Evolutionary conservation across 345 rosid species (phyloP).

Genomic region (Trapa incisa): DNA sequence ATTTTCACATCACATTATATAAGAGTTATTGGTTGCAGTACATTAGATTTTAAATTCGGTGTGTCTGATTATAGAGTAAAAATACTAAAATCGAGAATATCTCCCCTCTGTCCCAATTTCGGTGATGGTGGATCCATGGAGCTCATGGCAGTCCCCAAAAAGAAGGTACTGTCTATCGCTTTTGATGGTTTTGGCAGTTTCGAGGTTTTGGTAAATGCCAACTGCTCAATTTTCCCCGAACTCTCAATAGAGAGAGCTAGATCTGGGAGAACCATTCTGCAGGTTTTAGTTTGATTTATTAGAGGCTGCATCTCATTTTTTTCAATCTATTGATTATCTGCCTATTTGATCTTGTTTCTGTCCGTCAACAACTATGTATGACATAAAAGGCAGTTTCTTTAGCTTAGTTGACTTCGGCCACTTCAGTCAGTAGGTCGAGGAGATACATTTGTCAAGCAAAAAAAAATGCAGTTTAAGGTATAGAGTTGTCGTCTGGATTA

Average conservation of each 20-base stretch:
- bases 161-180: conserved; percentile 28
- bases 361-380: neutral
- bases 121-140: conserved; percentile 52
- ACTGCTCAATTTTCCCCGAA: neutral
- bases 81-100: conserved; percentile 15
- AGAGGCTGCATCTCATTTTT: neutral
- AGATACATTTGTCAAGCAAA: neutral
- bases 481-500: neutral
- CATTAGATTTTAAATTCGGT: no score
- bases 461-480: neutral
- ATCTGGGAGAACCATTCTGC: neutral
- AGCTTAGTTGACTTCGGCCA: neutral
- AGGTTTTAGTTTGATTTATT: neutral
- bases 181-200: neutral
- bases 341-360: neutral
- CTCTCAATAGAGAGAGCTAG: neutral
- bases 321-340: neutral
- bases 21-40: no score
- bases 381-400: neutral
- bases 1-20: no score
- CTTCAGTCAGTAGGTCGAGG: neutral
- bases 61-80: no score
- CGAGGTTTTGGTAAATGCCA: conserved; percentile 1
- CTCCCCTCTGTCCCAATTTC: conserved; percentile 23
- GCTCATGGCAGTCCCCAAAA: conserved; percentile 87